phyloP scores from a whole-genome alignment of 352 stramenopile species.

The Pythium rhizo-oryzae region DNA sequence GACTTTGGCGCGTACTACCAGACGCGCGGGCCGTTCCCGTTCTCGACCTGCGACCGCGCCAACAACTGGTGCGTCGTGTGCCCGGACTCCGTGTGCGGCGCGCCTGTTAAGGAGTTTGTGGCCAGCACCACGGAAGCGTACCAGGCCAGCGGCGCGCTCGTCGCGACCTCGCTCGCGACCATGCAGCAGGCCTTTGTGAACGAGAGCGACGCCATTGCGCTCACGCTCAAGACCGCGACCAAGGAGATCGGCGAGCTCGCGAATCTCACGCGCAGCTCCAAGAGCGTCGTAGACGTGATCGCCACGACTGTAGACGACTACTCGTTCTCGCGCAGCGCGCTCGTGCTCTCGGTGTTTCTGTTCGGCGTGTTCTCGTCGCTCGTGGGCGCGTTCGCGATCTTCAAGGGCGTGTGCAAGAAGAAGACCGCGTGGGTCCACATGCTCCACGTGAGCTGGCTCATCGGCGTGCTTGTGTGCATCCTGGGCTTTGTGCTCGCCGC shows the following conservation, averaged over 20 bases:
- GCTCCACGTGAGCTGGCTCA: constrained; percentile 74
- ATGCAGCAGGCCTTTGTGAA: constrained; percentile 54
- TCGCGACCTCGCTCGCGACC: constrained; percentile 35
- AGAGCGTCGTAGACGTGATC: constrained; percentile 58
- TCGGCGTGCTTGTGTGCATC: constrained; percentile 77
- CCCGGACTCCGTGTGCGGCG: constrained; percentile 53
- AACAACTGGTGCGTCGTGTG: constrained; percentile 59
- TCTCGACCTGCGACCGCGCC: constrained; percentile 43
- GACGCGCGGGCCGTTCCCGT: constrained; percentile 57
- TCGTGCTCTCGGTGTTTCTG: constrained; percentile 82
- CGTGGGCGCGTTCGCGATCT: constrained; percentile 65
- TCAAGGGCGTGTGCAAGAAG: constrained; percentile 77
- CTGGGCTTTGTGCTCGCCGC: constrained; percentile 77
- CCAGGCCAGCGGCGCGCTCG: constrained; percentile 26
- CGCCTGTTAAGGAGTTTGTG: constrained; percentile 45
- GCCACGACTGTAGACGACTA: constrained; percentile 73
- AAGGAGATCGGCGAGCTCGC: constrained; percentile 52
- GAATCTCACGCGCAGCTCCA: constrained; percentile 59
- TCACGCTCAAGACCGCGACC: constrained; percentile 44
- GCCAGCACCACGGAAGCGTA: constrained; percentile 33
- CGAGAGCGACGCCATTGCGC: constrained; percentile 40
- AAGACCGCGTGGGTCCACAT: constrained; percentile 75
- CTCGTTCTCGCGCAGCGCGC: constrained; percentile 71
- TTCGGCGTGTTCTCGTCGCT: constrained; percentile 71
- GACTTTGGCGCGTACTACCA: constrained; percentile 63